These are phyloP conservation scores for Syzygium grande DNA, from an alignment of 345 rosid species.

Conservation along the genomic window DNA sequence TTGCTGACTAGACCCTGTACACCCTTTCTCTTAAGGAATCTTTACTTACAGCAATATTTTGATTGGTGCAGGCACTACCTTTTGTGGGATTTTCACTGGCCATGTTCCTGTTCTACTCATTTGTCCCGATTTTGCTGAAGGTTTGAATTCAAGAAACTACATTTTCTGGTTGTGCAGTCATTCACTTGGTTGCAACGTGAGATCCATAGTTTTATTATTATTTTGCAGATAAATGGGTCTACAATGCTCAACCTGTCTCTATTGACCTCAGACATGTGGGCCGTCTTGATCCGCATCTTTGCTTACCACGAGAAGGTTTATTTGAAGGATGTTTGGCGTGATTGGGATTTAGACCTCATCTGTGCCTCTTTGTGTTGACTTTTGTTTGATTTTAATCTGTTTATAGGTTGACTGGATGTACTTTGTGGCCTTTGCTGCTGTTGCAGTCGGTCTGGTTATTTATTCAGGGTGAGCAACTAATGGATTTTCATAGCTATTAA, in stretches of 20 bases:
- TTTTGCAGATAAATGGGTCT: conserved; percentile 60
- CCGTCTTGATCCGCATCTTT: conserved; percentile 75
- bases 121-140: conserved; percentile 75
- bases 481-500: not conserved
- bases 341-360: not conserved
- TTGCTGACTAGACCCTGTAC: not conserved
- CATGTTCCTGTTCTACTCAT: conserved; percentile 74
- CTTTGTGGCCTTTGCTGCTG: conserved; percentile 74
- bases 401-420: conserved; percentile 83
- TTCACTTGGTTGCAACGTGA: not conserved
- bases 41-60: not conserved
- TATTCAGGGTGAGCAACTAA: conserved; percentile 52
- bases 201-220: not conserved
- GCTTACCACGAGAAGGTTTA: conserved; percentile 83
- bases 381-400: not conserved
- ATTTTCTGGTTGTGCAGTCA: not conserved
- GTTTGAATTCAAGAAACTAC: conserved; percentile 23
- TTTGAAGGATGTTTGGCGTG: not conserved
- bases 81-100: conserved; percentile 53
- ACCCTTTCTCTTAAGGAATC: not conserved
- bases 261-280: conserved; percentile 95
- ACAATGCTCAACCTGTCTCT: conserved; percentile 88
- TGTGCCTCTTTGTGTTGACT: not conserved
- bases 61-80: conserved; percentile 52
- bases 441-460: conserved; percentile 53